Evolutionary conservation across 768 basidiomycete genomes (phyloP), one percentile per base, ranked within the genome.

Genomic region (Podaxis rugospora): DNA sequence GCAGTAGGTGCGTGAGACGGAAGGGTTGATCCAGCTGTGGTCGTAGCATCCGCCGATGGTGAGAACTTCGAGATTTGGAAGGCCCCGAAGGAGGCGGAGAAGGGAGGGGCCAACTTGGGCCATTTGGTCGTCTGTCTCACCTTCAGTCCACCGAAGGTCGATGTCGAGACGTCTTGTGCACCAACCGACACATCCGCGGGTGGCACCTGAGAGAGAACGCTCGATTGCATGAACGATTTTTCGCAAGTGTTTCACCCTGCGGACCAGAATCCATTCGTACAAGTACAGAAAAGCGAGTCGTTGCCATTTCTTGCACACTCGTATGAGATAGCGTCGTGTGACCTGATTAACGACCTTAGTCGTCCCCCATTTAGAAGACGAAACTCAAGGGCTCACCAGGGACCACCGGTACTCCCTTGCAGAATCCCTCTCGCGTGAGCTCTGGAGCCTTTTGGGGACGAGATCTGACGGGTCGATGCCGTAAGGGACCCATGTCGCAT

Each of bases 401-500:
- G 70, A 68, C 18, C 55, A 47, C 13, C 63, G 65, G 25, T 67
- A 67, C 0, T 42, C 39, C 36, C 59, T 62, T 18, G 61, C 53
- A 44, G 59, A 65, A 14, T 59, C 63, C 46, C 64, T 66, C 13
- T 46, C 18, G 51, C 62, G 23, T 61, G 28, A 16, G 60, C 64
- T 55, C 46, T 63, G 35, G 16, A 64, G 57, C 51, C 65, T 59
- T 36, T 64, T 57, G 37, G 62, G 39, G 46, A 35, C 53, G 27
- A 49, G 50, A 13, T 66, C 60, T 25, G 67, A 59, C 13, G 65
- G 66, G 21, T 69, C 66, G 49, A 69, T 63, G 11, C 64, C 42
- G 28, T 53, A 64, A 3, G 69, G 67, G 5, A 65, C 69, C 64
- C 61, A 66, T 10, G 70, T 68, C 23, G 72, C 75, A 27, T 64